Percentiles rank a stretch among this genome's conserved stretches.
These are phyloP conservation scores for Nephelium lappaceum DNA, from an alignment of 345 rosid species.

Conservation along the genomic window DNA sequence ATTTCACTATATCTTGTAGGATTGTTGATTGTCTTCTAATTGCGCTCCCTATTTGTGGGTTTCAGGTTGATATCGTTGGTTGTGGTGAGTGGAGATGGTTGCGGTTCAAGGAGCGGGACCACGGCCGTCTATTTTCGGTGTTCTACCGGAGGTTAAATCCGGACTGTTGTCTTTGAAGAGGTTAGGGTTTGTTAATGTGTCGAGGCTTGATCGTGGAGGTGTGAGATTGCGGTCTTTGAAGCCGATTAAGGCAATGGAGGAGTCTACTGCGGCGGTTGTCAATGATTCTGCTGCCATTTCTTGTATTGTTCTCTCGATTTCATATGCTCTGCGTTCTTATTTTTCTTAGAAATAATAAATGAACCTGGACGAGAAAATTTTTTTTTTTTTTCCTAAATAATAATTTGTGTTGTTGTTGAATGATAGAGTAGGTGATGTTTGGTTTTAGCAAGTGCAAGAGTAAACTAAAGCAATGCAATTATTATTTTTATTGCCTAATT, in stretches of 20 bases:
- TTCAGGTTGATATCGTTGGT: neutral
- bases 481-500: neutral
- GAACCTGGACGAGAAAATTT: neutral
- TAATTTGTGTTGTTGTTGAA: neutral
- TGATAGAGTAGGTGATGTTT: neutral
- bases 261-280: constrained; percentile 34
- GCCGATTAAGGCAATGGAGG: constrained; percentile 51
- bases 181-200: constrained; percentile 11
- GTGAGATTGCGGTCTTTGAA: constrained; percentile 32
- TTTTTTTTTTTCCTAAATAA: too few species aligned
- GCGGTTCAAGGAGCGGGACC: neutral
- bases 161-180: neutral
- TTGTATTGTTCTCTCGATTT: constrained; percentile 25
- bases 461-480: neutral
- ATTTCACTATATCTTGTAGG: neutral
- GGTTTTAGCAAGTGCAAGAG: neutral
- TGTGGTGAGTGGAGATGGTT: neutral
- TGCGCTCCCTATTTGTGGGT: neutral
- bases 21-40: neutral
- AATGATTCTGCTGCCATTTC: constrained; percentile 34
- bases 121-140: neutral
- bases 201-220: constrained; percentile 10
- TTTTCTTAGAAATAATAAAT: too few species aligned
- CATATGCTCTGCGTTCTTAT: neutral
- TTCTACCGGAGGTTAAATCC: neutral